Evolutionary conservation across 1,284 basidiomycete genomes (phyloP), one percentile per base, ranked within the genome.

Genomic region (Tremellales sp.): DNA sequence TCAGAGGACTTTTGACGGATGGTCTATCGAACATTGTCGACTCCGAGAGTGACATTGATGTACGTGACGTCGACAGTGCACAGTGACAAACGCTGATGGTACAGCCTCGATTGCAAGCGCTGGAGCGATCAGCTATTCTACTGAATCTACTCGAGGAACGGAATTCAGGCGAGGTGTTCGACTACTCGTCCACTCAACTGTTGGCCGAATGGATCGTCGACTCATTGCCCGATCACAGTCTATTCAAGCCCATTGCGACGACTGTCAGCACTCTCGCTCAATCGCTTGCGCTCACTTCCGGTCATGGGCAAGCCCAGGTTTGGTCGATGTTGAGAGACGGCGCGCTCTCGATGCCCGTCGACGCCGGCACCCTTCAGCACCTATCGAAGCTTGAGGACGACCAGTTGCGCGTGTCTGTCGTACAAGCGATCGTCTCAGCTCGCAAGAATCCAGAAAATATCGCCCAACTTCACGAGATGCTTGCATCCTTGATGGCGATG

Each of bases 161-260:
- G 29, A 31, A 31, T 15, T 31, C 29, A 7, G 40, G 40, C 22
- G 40, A 42, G 7, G 58, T 61, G 1, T 73, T 76, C 54, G 74
- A 77, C 54, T 77, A 75, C 54, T 77, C 77, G 8, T 68, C 76
- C 1, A 65, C 76, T 10, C 73, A 73, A 50, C 65, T 77, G 19
- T 62, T 79, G 4, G 69, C 71, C 4, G 49, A 55, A 0, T 72
- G 71, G 70, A 35, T 57, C 10, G 12, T 46, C 4, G 35, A 55
- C 11, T 27, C 51, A 0, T 33, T 63, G 12, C 41, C 56, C 5
- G n/a, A n/a, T n/a, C n/a, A n/a, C n/a, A n/a, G n/a, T n/a, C n/a
- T n/a, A n/a, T n/a, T n/a, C n/a, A n/a, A n/a, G n/a, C n/a, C n/a
- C n/a, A n/a, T n/a, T n/a, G n/a, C n/a, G n/a, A n/a, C n/a, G n/a